Evolutionary conservation across 2,329 filamentous ascomycete genomes (phyloP).

Genomic region (Cercospora sesami): DNA sequence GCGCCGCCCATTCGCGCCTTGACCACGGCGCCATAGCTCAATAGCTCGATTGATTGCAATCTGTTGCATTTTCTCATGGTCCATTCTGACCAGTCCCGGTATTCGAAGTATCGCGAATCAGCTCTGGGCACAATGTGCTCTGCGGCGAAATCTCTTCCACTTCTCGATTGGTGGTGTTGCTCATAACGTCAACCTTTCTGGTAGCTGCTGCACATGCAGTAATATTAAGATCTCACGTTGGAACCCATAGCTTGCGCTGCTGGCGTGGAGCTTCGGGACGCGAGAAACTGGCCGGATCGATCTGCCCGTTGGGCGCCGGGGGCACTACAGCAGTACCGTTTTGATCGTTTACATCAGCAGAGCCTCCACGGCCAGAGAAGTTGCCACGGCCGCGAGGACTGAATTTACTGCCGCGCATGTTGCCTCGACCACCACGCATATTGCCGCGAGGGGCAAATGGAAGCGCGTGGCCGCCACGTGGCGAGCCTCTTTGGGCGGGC

Average conservation of each 20-base stretch:
- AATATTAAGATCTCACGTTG: conserved; percentile 29
- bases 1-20: background rate
- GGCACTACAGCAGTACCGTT: conserved; percentile 15
- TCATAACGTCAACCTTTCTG: background rate
- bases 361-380: conserved; percentile 28
- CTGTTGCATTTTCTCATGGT: background rate
- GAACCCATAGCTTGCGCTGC: conserved; percentile 40
- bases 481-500: conserved; percentile 20
- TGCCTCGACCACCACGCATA: conserved; percentile 28
- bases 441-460: conserved; percentile 30
- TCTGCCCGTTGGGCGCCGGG: conserved; percentile 28
- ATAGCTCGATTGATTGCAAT: background rate
- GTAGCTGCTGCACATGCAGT: conserved; percentile 18
- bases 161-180: background rate
- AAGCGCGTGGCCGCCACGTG: conserved; percentile 22
- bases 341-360: conserved; percentile 12
- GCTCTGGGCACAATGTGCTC: background rate
- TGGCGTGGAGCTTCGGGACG: conserved; percentile 37
- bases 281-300: conserved; percentile 42
- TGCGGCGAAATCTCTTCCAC: background rate
- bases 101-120: background rate
- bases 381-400: conserved; percentile 26
- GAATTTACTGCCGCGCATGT: conserved; percentile 28
- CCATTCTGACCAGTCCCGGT: background rate
- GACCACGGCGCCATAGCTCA: background rate